Percentiles rank a stretch among this genome's conserved stretches.
phyloP scores from a whole-genome alignment of 2,329 filamentous ascomycete species.

The Alternaria sp. region DNA sequence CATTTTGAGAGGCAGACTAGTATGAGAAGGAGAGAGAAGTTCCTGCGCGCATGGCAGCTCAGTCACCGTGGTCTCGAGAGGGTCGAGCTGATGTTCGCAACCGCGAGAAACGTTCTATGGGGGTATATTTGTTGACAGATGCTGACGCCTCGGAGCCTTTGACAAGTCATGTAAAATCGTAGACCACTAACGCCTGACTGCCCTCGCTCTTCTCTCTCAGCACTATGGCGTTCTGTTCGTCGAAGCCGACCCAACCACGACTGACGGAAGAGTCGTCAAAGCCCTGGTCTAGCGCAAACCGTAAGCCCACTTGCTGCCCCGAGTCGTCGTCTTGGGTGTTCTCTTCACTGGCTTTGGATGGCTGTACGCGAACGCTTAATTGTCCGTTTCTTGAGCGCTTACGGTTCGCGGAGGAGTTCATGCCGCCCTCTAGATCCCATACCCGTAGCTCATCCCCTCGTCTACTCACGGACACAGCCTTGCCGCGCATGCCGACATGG shows the following conservation, averaged over 20 bases:
- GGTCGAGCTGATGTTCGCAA: neutral
- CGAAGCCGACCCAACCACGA: constrained; percentile 79
- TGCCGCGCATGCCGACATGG: constrained; percentile 82
- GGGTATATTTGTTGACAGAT: neutral
- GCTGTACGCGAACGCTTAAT: constrained; percentile 61
- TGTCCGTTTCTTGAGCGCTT: constrained; percentile 53
- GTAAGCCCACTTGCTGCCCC: constrained; percentile 38
- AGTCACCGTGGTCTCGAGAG: no score
- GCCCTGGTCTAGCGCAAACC: constrained; percentile 42
- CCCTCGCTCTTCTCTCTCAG: constrained; percentile 73
- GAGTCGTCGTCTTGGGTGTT: constrained; percentile 28
- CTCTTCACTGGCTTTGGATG: constrained; percentile 40
- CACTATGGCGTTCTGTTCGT: constrained; percentile 90
- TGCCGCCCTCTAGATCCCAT: constrained; percentile 85
- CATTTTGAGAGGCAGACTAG: neutral
- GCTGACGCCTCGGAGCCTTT: neutral
- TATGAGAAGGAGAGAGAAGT: no score
- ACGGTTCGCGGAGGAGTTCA: constrained; percentile 53
- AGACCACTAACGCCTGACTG: constrained; percentile 77
- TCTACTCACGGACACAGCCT: constrained; percentile 86
- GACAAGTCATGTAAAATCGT: constrained; percentile 74
- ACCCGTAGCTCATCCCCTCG: constrained; percentile 73
- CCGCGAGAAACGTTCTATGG: neutral
- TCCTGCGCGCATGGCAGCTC: no score
- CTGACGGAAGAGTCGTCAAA: constrained; percentile 53